A percentile compares a stretch with the other conserved stretches of the same genome.
Conservation (phyloP, 1,284 basidiomycete genomes). For the Papiliotrema flavescens region DNA sequence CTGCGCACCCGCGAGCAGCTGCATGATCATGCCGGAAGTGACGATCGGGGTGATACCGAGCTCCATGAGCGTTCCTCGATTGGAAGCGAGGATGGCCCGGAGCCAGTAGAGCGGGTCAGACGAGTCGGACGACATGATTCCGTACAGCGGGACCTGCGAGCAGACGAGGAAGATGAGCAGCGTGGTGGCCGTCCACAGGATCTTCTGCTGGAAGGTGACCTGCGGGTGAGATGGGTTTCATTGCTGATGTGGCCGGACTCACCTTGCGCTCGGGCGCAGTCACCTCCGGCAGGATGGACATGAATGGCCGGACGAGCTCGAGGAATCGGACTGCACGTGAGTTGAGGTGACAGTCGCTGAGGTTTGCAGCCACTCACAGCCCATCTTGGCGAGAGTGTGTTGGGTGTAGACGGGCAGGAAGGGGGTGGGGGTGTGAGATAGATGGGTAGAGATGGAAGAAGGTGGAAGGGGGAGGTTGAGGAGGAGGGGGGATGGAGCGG, state of each 20-base stretch:
- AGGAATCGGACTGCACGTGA: conserved; percentile 73
- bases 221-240: conserved; percentile 33
- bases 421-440: conserved; percentile 2
- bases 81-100: conserved; percentile 97
- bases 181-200: conserved; percentile 94
- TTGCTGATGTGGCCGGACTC: too few species aligned
- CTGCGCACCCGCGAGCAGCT: conserved; percentile 94
- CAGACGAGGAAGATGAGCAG: conserved; percentile 97
- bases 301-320: conserved; percentile 91
- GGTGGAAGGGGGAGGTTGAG: conserved; percentile 3
- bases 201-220: conserved; percentile 94
- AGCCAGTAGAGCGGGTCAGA: conserved; percentile 99
- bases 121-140: conserved; percentile 97
- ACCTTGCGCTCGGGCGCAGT: conserved; percentile 95
- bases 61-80: conserved; percentile 98
- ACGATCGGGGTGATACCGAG: conserved; percentile 97
- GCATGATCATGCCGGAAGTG: conserved; percentile 99
- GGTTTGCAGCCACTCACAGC: conserved; percentile 28
- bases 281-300: conserved; percentile 89
- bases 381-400: conserved; percentile 31
- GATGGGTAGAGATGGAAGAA: conserved; percentile 5
- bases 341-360: conserved; percentile 3
- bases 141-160: conserved; percentile 93
- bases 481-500: conserved; percentile 2
- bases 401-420: neutral